Percentiles rank a stretch among this genome's conserved stretches.
Evolutionary conservation across 1,284 basidiomycete genomes (phyloP).

Genomic region (Mycosarcoma mackinlayi): DNA sequence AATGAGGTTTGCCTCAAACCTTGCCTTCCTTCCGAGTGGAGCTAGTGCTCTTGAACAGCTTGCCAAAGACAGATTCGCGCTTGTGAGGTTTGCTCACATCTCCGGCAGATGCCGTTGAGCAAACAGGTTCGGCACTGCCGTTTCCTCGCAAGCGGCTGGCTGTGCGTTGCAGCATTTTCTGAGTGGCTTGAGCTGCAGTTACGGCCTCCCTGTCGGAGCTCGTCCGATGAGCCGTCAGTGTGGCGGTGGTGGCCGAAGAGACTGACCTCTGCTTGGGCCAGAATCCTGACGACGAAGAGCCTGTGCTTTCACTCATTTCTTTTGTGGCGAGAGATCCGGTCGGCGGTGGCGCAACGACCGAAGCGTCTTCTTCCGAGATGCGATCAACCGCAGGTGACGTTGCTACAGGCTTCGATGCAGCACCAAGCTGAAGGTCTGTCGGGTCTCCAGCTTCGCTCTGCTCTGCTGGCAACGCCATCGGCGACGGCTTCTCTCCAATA

Average conservation of each 20-base stretch:
- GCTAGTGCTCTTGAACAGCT: conserved; percentile 33
- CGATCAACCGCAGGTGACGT: neutral
- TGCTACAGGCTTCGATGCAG: neutral
- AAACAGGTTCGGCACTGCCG: neutral
- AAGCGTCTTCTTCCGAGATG: neutral
- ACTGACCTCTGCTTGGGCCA: conserved; percentile 20
- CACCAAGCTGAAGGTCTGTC: conserved; percentile 8
- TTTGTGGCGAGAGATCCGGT: neutral
- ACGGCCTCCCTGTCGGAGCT: conserved; percentile 2
- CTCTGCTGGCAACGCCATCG: conserved; percentile 18
- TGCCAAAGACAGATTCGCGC: conserved; percentile 44
- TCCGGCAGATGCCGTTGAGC: neutral
- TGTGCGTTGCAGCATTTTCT: conserved; percentile 35
- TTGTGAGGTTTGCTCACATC: conserved; percentile 8
- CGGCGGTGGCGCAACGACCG: neutral
- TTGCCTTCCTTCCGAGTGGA: conserved; percentile 34
- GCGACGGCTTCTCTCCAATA: conserved; percentile 42
- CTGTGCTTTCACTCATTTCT: neutral
- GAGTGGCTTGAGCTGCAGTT: neutral
- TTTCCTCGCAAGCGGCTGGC: conserved; percentile 21
- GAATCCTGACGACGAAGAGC: neutral
- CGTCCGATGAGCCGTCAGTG: conserved; percentile 13
- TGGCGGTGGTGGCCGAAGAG: conserved; percentile 27
- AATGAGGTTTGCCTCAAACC: too few species aligned
- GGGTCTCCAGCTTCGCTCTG: conserved; percentile 16